Evolutionary conservation across 257 asterid species (phyloP).

Genomic region (Henckelia pumila): DNA sequence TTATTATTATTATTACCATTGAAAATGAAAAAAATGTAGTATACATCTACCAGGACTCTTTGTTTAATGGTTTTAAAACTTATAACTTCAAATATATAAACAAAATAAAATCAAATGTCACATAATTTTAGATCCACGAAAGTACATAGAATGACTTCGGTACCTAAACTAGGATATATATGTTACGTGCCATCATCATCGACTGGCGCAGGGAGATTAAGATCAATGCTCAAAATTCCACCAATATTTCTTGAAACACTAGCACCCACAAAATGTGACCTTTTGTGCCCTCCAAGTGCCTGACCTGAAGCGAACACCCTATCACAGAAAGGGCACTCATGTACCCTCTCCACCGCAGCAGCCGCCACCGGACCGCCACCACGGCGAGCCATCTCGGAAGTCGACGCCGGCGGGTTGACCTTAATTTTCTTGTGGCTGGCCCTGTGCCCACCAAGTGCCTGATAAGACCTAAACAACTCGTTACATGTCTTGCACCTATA

Average conservation of each 20-base stretch:
- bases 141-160: background rate
- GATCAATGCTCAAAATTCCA: slow-evolving; percentile 56
- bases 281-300: slow-evolving; percentile 92
- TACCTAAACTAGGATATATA: background rate
- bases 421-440: slow-evolving; percentile 83
- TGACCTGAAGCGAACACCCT: slow-evolving; percentile 85
- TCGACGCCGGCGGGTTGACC: slow-evolving; percentile 10
- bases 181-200: slow-evolving; percentile 40
- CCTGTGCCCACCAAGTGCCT: slow-evolving; percentile 92
- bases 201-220: slow-evolving; percentile 77
- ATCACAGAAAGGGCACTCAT: slow-evolving; percentile 73
- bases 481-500: slow-evolving; percentile 77
- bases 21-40: too few relatives aligned
- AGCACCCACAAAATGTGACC: slow-evolving; percentile 61
- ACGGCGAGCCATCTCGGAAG: background rate
- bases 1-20: too few relatives aligned
- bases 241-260: slow-evolving; percentile 36
- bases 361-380: slow-evolving; percentile 5
- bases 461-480: slow-evolving; percentile 70
- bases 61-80: too few relatives aligned
- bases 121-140: background rate
- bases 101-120: too few relatives aligned
- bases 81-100: too few relatives aligned
- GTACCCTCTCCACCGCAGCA: slow-evolving; percentile 43
- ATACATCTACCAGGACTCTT: too few relatives aligned